Base-by-base conservation (phyloP, 257 asterid genomes). In the Echium plantagineum region DNA sequence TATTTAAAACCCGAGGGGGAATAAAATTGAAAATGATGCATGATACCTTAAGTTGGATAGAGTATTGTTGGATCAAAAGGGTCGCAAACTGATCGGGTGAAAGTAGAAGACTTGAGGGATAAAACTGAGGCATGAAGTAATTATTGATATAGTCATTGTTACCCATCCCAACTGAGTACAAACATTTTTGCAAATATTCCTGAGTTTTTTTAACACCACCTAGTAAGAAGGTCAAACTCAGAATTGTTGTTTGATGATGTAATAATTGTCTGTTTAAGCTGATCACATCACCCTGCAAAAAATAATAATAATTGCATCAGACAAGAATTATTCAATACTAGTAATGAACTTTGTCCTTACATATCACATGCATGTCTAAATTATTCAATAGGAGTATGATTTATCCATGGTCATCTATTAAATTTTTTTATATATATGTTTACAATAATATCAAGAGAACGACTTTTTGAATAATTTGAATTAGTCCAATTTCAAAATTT, bases 101-200 rank as follows among this genome's bases (percentile, higher is more conserved):
- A 52, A 67, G 76, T 8, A 7, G 28, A 0, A 46, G 62, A 51
- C 82, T 75, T 9, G 87, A 65, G 2, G 77, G 57, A 66, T 80
- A 86, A 30, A 17, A 55, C 18, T 64, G 66, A 1, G 94, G 94
- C 81, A 76, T 22, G 57, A 78, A 81, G 30, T 81, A 86, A 65
- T 86, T 80, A 71, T 81, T 76, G n/a, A 86, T 70, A 58, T 86
- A 86, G 68, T 86, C 94, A 30, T 86, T 86, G 72, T 74, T 84
- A 7, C 94, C 94, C 2, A 82, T 12, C 26, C 61, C 65, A 2
- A 84, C 30, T 4, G 68, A 62, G 49, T 81, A 86, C n/a, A 86
- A 62, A 74, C 95, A 86, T 63, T 84, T 76, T 68, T 71, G 72
- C 2, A 86, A 65, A 52, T 78, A 51, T 24, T 66, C 55, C 2